Base-by-base conservation (phyloP, 116 monocot species). In the Posidonia oceanica region DNA sequence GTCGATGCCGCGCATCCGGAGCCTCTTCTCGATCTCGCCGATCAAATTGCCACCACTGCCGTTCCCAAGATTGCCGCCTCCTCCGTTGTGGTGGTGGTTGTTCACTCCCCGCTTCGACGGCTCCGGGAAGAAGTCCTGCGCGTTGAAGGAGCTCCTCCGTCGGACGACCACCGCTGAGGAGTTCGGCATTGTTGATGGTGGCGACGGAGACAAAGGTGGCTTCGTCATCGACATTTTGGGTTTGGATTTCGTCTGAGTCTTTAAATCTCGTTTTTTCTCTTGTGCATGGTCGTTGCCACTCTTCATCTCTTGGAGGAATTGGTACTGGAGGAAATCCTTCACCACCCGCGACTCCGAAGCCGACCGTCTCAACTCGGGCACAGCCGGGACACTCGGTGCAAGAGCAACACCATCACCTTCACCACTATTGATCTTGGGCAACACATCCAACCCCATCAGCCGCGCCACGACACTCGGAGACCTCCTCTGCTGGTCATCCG, bases 391-490 rank as follows among this genome's bases (percentile, higher is more conserved):
- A 53, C 14, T 72, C 71, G 48, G 21, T 54, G 52, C 48, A 81
- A 77, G 21, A 60, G 52, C 48, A 81, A 75, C 75, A 77, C 67
- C 58, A 63, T 69, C 16, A 20, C 52, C 66, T 16, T 54, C 29
- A 39, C 16, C 42, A 41, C 14, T 53, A 23, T 52, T 41, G 18
- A 62, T 37, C 54, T 54, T 69, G 8, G 97, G 92, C 17, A 98
- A 80, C 7, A 75, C 69, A 2, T 98, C 93, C 54, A 97, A 87
- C 14, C 97, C 97, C 97, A 97, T 97, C 4, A 97, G 80, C 62
- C 88, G 64, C 4, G 85, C 97, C 41, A 92, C 87, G 20, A 92
- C 89, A 73, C 92, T 92, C 3, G 97, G 97, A 0, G 97, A 87
- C 17, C 89, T 81, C 18, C 83, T 83, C 54, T 77, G 80, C 67